A percentile compares a stretch with the other conserved stretches of the same genome.
Conservation (phyloP, 2,329 filamentous ascomycete genomes). For the Teratosphaeria zuluensis region DNA sequence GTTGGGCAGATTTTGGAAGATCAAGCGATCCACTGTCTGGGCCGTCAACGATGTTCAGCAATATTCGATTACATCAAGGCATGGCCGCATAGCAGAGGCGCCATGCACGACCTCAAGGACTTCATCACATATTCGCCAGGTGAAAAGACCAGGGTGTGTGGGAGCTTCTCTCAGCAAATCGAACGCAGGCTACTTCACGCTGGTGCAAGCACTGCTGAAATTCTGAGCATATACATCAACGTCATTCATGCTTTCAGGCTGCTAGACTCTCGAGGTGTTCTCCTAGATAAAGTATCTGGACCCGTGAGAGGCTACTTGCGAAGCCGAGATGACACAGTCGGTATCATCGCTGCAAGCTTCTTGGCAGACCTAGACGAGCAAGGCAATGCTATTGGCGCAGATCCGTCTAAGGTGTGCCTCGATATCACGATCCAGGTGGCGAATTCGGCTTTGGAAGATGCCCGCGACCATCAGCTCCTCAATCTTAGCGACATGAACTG, state of each 20-base stretch:
- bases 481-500: constrained; percentile 91
- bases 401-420: constrained; percentile 44
- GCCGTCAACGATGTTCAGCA: constrained; percentile 58
- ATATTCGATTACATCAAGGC: constrained; percentile 70
- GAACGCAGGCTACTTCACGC: constrained; percentile 62
- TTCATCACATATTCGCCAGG: constrained; percentile 58
- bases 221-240: constrained; percentile 66
- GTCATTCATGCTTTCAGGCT: constrained; percentile 70
- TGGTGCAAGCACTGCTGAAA: constrained; percentile 64
- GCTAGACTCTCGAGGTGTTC: constrained; percentile 66
- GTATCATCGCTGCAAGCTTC: constrained; percentile 65
- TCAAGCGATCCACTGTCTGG: constrained; percentile 35
- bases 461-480: constrained; percentile 48
- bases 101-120: constrained; percentile 59
- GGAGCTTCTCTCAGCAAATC: constrained; percentile 57
- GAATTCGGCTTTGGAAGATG: constrained; percentile 46
- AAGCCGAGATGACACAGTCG: constrained; percentile 66
- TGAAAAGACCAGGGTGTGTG: constrained; percentile 59
- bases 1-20: constrained; percentile 31
- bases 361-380: constrained; percentile 50
- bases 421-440: constrained; percentile 60
- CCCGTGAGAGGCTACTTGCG: constrained; percentile 68
- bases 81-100: constrained; percentile 64
- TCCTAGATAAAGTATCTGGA: constrained; percentile 64
- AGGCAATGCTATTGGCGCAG: constrained; percentile 27